Evolutionary conservation across 2,329 filamentous ascomycete genomes (phyloP).

Genomic region (Calonectria leucothoes): DNA sequence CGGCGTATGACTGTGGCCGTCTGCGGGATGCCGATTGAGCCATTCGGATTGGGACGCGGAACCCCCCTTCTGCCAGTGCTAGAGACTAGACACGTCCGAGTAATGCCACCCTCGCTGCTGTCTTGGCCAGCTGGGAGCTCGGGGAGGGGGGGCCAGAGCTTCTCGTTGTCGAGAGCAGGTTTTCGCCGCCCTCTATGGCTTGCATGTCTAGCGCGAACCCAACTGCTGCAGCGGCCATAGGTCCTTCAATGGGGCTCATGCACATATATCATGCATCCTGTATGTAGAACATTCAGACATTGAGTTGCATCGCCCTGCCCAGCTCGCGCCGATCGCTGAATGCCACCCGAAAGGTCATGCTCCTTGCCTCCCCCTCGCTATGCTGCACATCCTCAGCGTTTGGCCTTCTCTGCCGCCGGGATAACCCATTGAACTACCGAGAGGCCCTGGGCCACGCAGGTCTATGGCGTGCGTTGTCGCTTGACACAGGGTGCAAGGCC

Average conservation of each 20-base stretch:
- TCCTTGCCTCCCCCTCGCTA: neutral
- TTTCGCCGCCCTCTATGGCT: neutral
- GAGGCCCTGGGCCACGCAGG: neutral
- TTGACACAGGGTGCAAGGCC: neutral
- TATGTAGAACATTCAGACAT: neutral
- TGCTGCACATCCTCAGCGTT: neutral
- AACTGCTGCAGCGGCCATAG: neutral
- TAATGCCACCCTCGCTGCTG: neutral
- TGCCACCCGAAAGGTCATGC: neutral
- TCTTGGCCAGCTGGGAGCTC: neutral
- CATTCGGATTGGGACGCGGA: neutral
- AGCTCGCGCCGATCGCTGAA: neutral
- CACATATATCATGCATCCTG: neutral
- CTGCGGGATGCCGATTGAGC: neutral
- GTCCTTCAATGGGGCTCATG: neutral
- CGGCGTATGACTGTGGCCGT: neutral
- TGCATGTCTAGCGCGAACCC: constrained; percentile 4
- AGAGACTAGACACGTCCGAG: neutral
- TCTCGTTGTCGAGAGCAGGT: neutral
- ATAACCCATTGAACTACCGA: neutral
- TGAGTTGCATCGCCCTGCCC: neutral
- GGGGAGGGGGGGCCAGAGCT: neutral
- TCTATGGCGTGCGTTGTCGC: neutral
- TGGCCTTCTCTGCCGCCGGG: neutral
- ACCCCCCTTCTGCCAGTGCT: neutral